phyloP scores from a whole-genome alignment of 495 filamentous ascomycete genomes.

The Tuber indicum region DNA sequence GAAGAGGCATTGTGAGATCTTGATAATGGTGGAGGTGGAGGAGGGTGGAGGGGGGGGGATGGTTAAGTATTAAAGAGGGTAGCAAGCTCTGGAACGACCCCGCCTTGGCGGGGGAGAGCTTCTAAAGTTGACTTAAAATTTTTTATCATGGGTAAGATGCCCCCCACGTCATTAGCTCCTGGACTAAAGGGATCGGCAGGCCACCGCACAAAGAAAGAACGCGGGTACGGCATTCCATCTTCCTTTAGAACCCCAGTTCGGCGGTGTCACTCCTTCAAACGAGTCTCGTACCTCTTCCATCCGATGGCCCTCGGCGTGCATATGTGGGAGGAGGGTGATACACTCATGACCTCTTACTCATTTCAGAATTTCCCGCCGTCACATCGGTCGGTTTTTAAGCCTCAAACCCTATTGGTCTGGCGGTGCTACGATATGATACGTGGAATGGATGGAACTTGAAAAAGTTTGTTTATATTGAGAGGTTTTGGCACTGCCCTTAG shows the following conservation, averaged over 20 bases:
- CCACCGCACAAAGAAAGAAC: background rate
- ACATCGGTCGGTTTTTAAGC: background rate
- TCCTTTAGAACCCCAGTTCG: background rate
- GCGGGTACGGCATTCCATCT: background rate
- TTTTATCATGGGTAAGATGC: background rate
- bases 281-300: background rate
- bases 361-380: background rate
- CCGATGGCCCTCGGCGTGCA: background rate
- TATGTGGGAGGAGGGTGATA: background rate
- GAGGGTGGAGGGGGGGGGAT: background rate
- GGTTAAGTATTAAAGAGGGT: background rate
- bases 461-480: background rate
- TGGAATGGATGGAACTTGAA: background rate
- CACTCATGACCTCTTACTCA: background rate
- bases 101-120: background rate
- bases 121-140: background rate
- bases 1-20: slow-evolving; percentile 41
- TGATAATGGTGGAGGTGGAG: background rate
- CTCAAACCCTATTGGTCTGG: background rate
- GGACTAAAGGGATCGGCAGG: background rate
- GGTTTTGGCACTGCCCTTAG: background rate
- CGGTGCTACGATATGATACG: background rate
- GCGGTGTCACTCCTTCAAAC: background rate
- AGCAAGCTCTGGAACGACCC: background rate
- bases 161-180: background rate